phyloP scores from a whole-genome alignment of 2,329 filamentous ascomycete species.

The Penicillium sp. region DNA sequence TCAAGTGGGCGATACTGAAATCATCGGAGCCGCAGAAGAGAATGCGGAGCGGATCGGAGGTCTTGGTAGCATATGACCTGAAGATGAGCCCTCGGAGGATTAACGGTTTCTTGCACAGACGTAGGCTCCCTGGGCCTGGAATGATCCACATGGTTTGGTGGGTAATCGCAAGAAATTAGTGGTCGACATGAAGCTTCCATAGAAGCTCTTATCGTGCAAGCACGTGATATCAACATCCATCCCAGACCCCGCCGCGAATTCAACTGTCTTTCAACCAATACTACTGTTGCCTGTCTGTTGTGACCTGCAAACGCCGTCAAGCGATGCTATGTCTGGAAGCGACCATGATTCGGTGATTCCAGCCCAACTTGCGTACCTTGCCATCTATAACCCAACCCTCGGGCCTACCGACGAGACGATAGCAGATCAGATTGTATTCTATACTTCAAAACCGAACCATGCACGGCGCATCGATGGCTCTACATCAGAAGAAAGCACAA shows the following conservation, averaged over 20 bases:
- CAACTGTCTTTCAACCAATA: conserved; percentile 5
- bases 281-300: conserved; percentile 12
- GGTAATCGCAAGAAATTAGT: background rate
- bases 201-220: conserved; percentile 26
- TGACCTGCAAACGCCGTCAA: conserved; percentile 11
- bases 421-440: conserved; percentile 87
- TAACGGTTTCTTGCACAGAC: conserved; percentile 22
- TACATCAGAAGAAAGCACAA: conserved; percentile 22
- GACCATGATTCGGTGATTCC: conserved; percentile 56
- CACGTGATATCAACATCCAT: conserved; percentile 39
- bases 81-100: conserved; percentile 10
- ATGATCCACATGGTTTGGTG: conserved; percentile 27
- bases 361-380: conserved; percentile 83
- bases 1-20: conserved; percentile 78
- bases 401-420: conserved; percentile 71
- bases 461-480: conserved; percentile 24
- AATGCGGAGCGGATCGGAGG: conserved; percentile 66
- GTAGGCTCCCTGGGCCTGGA: conserved; percentile 22
- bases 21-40: conserved; percentile 93
- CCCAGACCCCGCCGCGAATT: conserved; percentile 19
- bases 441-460: conserved; percentile 59
- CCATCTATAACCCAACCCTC: conserved; percentile 90
- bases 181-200: conserved; percentile 8
- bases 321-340: conserved; percentile 42
- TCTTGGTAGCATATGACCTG: conserved; percentile 33